Conservation (phyloP, 441 rosid genomes). For the Lepidium campestre region DNA sequence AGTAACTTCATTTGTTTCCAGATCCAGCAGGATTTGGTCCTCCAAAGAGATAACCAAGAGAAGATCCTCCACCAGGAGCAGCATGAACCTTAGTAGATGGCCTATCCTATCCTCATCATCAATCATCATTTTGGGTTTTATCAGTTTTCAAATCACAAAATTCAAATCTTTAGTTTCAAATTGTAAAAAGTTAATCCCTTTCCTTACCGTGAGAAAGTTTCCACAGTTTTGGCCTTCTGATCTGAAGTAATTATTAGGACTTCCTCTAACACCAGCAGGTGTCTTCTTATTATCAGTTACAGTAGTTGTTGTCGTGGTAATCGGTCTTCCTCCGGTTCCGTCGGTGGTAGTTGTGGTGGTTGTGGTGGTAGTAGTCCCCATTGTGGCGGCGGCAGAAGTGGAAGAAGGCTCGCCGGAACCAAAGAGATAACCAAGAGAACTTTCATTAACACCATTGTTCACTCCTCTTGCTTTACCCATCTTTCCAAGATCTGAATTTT, state of each 20-base stretch:
- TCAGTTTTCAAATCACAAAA: background rate
- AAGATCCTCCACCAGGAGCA: constrained; percentile 73
- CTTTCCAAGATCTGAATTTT: constrained; percentile 17
- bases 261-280: constrained; percentile 51
- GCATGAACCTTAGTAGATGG: constrained; percentile 70
- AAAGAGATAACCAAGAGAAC: constrained; percentile 62
- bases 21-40: constrained; percentile 28
- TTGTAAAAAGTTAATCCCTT: background rate
- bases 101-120: constrained; percentile 39
- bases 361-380: constrained; percentile 31
- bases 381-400: background rate
- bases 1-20: constrained; percentile 16
- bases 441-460: constrained; percentile 55
- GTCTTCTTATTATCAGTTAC: constrained; percentile 28
- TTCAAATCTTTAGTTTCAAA: background rate
- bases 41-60: constrained; percentile 61
- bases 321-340: constrained; percentile 22
- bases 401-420: constrained; percentile 32
- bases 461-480: constrained; percentile 67
- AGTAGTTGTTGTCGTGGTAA: constrained; percentile 25
- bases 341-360: constrained; percentile 24
- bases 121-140: background rate
- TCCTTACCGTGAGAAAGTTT: constrained; percentile 59
- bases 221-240: constrained; percentile 80
- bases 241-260: constrained; percentile 55